Conservation (phyloP, 2,329 filamentous ascomycete genomes). For the Colletotrichum viniferum region DNA sequence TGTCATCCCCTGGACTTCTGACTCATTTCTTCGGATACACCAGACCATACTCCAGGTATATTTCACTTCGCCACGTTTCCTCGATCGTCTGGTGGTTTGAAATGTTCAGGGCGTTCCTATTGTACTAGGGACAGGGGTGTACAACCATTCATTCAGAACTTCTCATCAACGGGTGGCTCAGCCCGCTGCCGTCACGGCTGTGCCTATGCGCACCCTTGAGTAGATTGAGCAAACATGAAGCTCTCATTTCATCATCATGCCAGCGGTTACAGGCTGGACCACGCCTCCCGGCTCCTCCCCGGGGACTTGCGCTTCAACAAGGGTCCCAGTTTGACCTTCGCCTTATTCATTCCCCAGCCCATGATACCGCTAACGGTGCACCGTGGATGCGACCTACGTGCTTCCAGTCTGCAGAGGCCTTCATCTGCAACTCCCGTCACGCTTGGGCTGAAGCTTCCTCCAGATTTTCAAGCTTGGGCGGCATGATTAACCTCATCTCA, state of each 20-base stretch:
- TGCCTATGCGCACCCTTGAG: neutral
- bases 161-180: neutral
- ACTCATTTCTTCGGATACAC: neutral
- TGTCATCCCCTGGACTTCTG: neutral
- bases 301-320: neutral
- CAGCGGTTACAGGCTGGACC: neutral
- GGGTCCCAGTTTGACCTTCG: neutral
- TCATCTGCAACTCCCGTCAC: neutral
- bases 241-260: slow-evolving; percentile 9
- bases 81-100: neutral
- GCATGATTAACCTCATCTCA: neutral
- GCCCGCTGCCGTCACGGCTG: slow-evolving; percentile 4
- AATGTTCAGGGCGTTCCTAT: neutral
- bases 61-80: neutral
- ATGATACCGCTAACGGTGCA: neutral
- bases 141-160: neutral
- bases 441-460: neutral
- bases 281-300: neutral
- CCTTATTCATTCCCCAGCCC: neutral
- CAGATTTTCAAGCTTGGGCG: neutral
- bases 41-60: neutral
- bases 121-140: neutral
- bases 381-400: neutral
- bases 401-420: neutral
- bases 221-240: neutral